A percentile compares a stretch with the other conserved stretches of the same genome.
These are phyloP conservation scores for Physcia stellaris DNA, from an alignment of 495 filamentous ascomycete species.

Conservation along the genomic window DNA sequence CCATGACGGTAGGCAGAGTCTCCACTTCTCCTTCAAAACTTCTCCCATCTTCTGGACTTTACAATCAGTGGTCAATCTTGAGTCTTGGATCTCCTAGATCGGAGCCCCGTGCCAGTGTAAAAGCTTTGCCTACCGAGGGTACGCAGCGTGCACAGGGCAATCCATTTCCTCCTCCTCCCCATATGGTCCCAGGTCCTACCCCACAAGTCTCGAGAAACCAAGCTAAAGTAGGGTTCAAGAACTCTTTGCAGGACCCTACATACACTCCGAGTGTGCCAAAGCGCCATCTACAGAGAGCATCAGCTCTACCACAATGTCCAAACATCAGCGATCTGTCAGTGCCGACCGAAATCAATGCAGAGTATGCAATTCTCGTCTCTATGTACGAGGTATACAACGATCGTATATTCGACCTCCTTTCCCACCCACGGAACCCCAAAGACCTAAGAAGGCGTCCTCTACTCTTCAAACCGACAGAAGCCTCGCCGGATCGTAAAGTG, in stretches of 20 bases:
- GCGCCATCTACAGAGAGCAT: slow-evolving; percentile 47
- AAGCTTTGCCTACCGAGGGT: too few relatives aligned
- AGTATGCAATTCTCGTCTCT: slow-evolving; percentile 80
- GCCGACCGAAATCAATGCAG: slow-evolving; percentile 53
- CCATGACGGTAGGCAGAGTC: slow-evolving; percentile 53
- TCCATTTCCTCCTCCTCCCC: too few relatives aligned
- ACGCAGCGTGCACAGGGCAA: too few relatives aligned
- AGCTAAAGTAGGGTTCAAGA: slow-evolving; percentile 22
- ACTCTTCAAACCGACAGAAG: slow-evolving; percentile 78
- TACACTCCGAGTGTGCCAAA: slow-evolving; percentile 38
- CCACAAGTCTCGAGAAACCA: neutral
- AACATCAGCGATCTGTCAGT: slow-evolving; percentile 58
- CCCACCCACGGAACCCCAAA: slow-evolving; percentile 41
- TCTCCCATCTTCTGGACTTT: slow-evolving; percentile 6
- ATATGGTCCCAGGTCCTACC: slow-evolving; percentile 13
- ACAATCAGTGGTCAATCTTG: slow-evolving; percentile 16
- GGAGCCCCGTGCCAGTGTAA: slow-evolving; percentile 4
- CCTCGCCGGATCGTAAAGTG: slow-evolving; percentile 72
- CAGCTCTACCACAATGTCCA: slow-evolving; percentile 54
- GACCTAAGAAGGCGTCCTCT: slow-evolving; percentile 59
- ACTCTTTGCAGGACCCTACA: slow-evolving; percentile 35
- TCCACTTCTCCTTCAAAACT: slow-evolving; percentile 2
- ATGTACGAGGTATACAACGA: slow-evolving; percentile 99
- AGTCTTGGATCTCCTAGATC: slow-evolving; percentile 6
- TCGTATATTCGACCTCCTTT: slow-evolving; percentile 86